A percentile compares a stretch with the other conserved stretches of the same genome.
Evolutionary conservation across 78 protist genomes (phyloP).

Genomic region (Diacronema lutheri): DNA sequence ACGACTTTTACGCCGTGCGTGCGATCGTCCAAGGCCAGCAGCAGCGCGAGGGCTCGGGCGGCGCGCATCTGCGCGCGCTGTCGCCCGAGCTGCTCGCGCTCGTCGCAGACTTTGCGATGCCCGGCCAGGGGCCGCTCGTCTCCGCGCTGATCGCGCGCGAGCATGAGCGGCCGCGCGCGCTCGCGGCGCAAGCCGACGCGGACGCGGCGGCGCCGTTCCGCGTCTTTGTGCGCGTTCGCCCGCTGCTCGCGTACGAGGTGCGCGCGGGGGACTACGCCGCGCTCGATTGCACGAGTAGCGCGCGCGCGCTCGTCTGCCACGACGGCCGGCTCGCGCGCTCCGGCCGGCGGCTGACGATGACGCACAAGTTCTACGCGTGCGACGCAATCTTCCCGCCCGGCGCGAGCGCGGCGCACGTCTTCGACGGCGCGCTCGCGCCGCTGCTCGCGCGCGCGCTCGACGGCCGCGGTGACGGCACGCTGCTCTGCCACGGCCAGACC

Average conservation of each 20-base stretch:
- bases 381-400: not conserved
- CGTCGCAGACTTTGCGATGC: not conserved
- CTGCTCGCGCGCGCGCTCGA: not conserved
- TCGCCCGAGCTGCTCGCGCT: not conserved
- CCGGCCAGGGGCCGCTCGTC: not conserved
- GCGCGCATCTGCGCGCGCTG: not conserved
- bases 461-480: not conserved
- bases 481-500: not conserved
- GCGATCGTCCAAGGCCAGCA: not conserved
- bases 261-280: not conserved
- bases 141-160: not conserved
- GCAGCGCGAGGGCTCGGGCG: no score
- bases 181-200: not conserved
- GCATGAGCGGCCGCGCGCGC: not conserved
- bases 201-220: not conserved
- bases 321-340: slow-evolving; percentile 11
- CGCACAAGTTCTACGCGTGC: not conserved
- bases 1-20: not conserved
- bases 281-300: not conserved
- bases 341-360: not conserved
- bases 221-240: not conserved
- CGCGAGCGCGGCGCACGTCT: not conserved
- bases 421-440: not conserved
- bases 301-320: not conserved
- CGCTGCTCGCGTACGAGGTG: not conserved